These are phyloP conservation scores for Lyophyllum atratum DNA, from an alignment of 768 basidiomycete genomes.

Conservation along the genomic window DNA sequence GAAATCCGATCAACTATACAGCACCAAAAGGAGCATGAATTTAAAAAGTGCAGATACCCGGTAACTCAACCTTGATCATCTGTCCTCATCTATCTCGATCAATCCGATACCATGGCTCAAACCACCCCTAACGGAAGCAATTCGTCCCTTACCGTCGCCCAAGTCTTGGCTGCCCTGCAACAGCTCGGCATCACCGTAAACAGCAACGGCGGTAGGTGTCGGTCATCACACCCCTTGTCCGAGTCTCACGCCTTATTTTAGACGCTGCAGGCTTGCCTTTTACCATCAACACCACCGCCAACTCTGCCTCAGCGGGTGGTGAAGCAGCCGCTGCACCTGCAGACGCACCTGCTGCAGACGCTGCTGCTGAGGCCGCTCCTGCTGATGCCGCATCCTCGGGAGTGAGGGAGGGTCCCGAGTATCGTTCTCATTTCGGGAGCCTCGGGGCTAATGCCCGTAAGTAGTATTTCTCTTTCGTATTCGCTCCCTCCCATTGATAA, in stretches of 20 bases:
- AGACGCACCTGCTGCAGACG: neutral
- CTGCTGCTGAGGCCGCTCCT: neutral
- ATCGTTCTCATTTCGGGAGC: too few relatives aligned
- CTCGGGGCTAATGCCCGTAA: too few relatives aligned
- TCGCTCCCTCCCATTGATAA: too few relatives aligned
- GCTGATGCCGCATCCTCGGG: too few relatives aligned
- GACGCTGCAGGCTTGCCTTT: neutral
- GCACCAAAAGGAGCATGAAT: neutral
- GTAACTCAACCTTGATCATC: too few relatives aligned
- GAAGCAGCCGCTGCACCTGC: neutral
- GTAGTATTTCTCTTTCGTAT: too few relatives aligned
- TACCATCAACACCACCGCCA: neutral
- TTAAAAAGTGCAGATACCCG: neutral
- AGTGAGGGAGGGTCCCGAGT: too few relatives aligned
- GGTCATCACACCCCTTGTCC: neutral
- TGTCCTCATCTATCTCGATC: neutral
- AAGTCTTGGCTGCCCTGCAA: neutral
- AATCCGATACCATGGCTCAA: neutral
- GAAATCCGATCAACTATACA: neutral
- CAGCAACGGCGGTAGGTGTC: neutral
- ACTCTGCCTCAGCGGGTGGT: neutral
- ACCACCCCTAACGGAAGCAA: neutral
- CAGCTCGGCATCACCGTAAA: neutral
- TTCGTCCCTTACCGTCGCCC: neutral
- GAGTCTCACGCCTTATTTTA: neutral